Evolutionary conservation across 177 flowering plant genomes (phyloP).

Genomic region (Telopea speciosissima): DNA sequence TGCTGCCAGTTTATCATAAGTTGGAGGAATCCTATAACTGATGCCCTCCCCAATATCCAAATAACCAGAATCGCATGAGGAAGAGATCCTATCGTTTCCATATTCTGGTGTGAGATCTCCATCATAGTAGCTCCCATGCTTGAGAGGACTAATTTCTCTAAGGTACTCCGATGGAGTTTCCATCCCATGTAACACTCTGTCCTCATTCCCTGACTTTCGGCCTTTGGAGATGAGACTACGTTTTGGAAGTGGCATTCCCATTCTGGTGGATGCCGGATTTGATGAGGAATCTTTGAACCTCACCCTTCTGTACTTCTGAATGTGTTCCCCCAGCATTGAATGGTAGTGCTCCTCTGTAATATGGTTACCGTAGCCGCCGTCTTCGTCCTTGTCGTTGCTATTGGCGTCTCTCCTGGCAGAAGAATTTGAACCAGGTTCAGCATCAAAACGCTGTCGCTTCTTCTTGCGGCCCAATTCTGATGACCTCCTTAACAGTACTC

Average conservation of each 20-base stretch:
- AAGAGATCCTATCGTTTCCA: constrained; percentile 36
- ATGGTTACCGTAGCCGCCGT: constrained; percentile 20
- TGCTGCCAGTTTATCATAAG: constrained; percentile 71
- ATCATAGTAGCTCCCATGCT: constrained; percentile 34
- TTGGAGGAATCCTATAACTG: constrained; percentile 74
- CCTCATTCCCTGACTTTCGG: constrained; percentile 42
- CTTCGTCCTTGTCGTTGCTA: constrained; percentile 63
- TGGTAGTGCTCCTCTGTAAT: constrained; percentile 78
- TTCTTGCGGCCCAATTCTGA: constrained; percentile 27
- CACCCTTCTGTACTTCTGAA: constrained; percentile 64
- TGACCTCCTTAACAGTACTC: constrained; percentile 11
- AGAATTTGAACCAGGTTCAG: constrained; percentile 29
- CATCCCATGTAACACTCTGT: constrained; percentile 37
- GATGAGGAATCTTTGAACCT: constrained; percentile 52
- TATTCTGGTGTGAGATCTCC: constrained; percentile 39
- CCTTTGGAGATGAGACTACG: constrained; percentile 33
- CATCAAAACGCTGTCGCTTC: constrained; percentile 25
- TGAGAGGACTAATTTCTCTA: constrained; percentile 33
- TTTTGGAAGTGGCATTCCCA: constrained; percentile 34
- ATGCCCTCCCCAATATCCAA: constrained; percentile 91
- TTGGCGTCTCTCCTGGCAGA: constrained; percentile 31
- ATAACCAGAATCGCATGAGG: constrained; percentile 44
- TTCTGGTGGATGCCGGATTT: constrained; percentile 31
- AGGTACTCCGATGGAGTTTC: constrained; percentile 45
- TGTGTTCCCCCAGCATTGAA: constrained; percentile 85